Evolutionary conservation across 2,329 filamentous ascomycete species (phyloP).

Genomic region (Talaromyces sp.): DNA sequence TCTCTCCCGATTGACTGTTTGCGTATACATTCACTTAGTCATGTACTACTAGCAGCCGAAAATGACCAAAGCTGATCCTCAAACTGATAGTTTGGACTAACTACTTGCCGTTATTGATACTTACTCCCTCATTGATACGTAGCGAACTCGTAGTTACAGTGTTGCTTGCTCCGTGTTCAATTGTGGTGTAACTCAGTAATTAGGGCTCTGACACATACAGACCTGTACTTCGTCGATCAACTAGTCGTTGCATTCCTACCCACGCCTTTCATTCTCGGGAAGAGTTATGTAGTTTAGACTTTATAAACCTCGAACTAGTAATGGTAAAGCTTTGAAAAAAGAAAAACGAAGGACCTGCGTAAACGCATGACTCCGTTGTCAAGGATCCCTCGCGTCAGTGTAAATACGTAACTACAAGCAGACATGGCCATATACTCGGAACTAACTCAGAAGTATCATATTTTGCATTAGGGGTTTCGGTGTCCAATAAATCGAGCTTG

Average conservation of each 20-base stretch:
- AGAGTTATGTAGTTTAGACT: background rate
- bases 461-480: conserved; percentile 5
- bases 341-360: background rate
- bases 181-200: background rate
- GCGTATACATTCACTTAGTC: background rate
- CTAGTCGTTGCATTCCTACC: background rate
- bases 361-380: background rate
- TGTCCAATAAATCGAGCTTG: background rate
- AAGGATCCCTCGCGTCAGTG: background rate
- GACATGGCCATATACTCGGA: background rate
- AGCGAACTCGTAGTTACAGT: background rate
- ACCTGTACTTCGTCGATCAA: background rate
- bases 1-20: background rate
- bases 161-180: too few relatives aligned
- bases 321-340: too few relatives aligned
- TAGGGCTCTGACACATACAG: background rate
- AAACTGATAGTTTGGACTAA: background rate
- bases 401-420: background rate
- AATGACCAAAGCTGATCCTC: background rate
- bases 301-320: too few relatives aligned
- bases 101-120: background rate
- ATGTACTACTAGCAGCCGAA: background rate
- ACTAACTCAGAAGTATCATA: background rate
- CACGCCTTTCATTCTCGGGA: background rate
- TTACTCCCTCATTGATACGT: background rate